A percentile compares a stretch with the other conserved stretches of the same genome.
phyloP scores from a whole-genome alignment of 495 filamentous ascomycete species.

The Patellaria atrata region DNA sequence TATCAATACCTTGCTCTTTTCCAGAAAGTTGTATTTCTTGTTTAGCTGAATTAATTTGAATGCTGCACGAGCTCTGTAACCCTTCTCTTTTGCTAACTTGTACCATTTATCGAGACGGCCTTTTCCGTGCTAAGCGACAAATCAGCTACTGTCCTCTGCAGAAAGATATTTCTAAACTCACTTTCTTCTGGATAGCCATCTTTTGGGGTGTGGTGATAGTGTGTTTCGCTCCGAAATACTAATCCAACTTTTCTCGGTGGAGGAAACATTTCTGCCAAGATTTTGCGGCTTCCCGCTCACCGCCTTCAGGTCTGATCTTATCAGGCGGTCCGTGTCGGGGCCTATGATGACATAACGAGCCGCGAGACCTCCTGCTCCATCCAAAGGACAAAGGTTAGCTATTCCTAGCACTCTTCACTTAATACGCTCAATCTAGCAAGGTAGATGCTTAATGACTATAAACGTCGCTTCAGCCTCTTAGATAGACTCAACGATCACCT shows the following conservation, averaged over 20 bases:
- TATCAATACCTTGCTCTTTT: conserved; percentile 86
- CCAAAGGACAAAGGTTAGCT: no score
- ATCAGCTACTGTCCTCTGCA: no score
- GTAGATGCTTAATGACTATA: no score
- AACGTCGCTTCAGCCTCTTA: conserved; percentile 6
- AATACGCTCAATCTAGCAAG: no score
- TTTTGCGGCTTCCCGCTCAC: no score
- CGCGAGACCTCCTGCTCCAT: no score
- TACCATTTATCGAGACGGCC: conserved; percentile 95
- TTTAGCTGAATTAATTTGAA: conserved; percentile 99
- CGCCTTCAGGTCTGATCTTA: no score
- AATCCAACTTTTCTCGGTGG: neutral
- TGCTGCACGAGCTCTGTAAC: conserved; percentile 87
- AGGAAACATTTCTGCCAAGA: no score
- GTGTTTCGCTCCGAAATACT: neutral
- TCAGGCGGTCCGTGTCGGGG: no score
- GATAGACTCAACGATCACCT: conserved; percentile 1
- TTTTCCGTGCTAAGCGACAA: conserved; percentile 63
- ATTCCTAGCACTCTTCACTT: conserved; percentile 1
- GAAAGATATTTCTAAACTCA: conserved; percentile 17
- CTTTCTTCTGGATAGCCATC: conserved; percentile 98
- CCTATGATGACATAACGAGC: no score
- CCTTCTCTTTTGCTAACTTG: conserved; percentile 94
- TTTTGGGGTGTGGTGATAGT: no score
- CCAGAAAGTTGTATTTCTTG: conserved; percentile 95